Conservation (phyloP, 2,329 filamentous ascomycete genomes). For the Aschersonia sp. region DNA sequence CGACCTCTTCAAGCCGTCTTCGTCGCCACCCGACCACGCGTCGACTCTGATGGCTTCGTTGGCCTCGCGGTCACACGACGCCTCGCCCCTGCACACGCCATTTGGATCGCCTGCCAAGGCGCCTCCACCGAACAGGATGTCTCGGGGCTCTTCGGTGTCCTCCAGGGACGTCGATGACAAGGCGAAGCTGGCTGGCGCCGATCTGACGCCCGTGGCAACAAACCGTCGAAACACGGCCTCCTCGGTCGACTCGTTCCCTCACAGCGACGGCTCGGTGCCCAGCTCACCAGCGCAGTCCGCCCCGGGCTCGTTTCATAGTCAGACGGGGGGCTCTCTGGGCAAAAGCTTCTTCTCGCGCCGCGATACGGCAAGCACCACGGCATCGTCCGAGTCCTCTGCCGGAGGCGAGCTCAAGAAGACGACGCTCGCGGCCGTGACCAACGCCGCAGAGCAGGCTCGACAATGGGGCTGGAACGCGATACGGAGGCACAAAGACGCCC, state of each 20-base stretch:
- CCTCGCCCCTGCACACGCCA: slow-evolving; percentile 32
- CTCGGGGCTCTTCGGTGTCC: slow-evolving; percentile 34
- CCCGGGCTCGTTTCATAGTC: slow-evolving; percentile 23
- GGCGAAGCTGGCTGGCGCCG: slow-evolving; percentile 18
- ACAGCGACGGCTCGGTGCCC: slow-evolving; percentile 9
- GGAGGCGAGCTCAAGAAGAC: slow-evolving; percentile 28
- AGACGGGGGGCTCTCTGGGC: slow-evolving; percentile 20
- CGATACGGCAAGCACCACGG: slow-evolving; percentile 20
- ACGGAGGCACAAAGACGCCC: slow-evolving; percentile 31
- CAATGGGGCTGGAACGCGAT: slow-evolving; percentile 46
- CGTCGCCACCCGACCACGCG: slow-evolving; percentile 43
- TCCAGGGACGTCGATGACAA: slow-evolving; percentile 27
- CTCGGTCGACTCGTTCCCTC: slow-evolving; percentile 17
- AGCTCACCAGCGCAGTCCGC: slow-evolving; percentile 14
- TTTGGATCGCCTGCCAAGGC: slow-evolving; percentile 19
- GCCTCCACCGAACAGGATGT: slow-evolving; percentile 21
- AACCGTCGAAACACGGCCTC: slow-evolving; percentile 23
- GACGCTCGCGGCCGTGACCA: slow-evolving; percentile 38
- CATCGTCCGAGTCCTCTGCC: slow-evolving; percentile 20
- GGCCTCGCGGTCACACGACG: slow-evolving; percentile 44
- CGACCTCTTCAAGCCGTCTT: slow-evolving; percentile 44
- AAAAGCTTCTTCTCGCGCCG: slow-evolving; percentile 24
- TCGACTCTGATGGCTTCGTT: slow-evolving; percentile 52
- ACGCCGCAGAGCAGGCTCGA: slow-evolving; percentile 38
- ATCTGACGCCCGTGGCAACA: slow-evolving; percentile 12